These are phyloP conservation scores for Aureobasidium sp. DNA, from an alignment of 2,329 filamentous ascomycete genomes.

Conservation along the genomic window DNA sequence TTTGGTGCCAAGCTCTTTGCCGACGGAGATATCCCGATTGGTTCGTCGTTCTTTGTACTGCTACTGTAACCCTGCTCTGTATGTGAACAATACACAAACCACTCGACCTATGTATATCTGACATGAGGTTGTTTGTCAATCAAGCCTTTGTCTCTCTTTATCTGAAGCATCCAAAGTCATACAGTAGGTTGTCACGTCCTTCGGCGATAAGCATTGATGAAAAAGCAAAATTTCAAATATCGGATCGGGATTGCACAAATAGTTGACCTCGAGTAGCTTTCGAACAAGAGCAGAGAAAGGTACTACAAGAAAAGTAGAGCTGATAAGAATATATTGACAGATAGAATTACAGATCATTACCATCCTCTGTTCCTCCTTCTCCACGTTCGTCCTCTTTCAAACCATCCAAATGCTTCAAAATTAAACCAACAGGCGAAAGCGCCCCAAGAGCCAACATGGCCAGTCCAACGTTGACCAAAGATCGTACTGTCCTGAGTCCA, in stretches of 20 bases:
- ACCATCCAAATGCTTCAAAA: neutral
- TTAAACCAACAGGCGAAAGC: neutral
- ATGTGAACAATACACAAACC: neutral
- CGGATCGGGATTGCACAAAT: no score
- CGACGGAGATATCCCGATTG: neutral
- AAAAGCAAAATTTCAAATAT: no score
- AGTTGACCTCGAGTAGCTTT: no score
- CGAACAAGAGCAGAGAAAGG: no score
- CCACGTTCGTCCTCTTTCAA: neutral
- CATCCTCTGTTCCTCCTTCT: neutral
- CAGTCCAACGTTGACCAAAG: neutral
- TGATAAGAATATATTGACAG: neutral
- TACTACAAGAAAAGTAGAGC: neutral
- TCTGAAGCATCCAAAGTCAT: no score
- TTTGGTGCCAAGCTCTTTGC: constrained; percentile 2
- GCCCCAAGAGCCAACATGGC: neutral
- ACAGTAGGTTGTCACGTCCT: no score
- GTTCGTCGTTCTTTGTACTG: neutral
- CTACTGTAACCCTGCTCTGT: neutral
- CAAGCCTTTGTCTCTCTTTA: neutral
- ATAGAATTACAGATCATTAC: neutral
- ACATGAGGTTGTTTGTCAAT: neutral
- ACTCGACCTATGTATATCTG: neutral
- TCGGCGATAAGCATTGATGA: no score
- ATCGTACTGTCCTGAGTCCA: neutral